Percentiles rank a stretch among this genome's conserved stretches.
Conservation (phyloP, 371 early-diverging fungal species). For the Mucor indicus region DNA sequence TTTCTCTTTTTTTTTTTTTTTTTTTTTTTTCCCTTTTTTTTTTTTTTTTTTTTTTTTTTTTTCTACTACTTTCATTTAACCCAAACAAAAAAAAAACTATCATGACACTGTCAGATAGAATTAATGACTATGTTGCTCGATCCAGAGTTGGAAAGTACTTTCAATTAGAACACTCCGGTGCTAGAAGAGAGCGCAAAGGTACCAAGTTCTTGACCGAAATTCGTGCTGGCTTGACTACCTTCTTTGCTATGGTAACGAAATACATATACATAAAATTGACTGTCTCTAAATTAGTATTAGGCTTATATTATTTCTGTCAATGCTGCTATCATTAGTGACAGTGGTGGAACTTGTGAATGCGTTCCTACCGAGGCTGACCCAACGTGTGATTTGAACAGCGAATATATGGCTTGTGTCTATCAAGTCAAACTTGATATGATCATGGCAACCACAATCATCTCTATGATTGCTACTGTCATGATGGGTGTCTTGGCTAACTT, state of each 20-base stretch:
- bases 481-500: conserved; percentile 74
- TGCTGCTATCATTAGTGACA: conserved; percentile 69
- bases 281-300: conserved; percentile 2
- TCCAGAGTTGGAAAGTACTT: conserved; percentile 60
- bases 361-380: conserved; percentile 39
- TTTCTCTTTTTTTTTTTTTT: too few relatives aligned
- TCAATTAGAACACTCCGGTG: conserved; percentile 62
- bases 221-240: conserved; percentile 62
- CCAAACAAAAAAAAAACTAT: too few relatives aligned
- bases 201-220: conserved; percentile 67
- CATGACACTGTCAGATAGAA: conserved; percentile 31
- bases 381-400: conserved; percentile 41
- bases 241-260: conserved; percentile 40
- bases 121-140: conserved; percentile 53
- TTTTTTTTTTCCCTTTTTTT: too few relatives aligned
- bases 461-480: conserved; percentile 61
- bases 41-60: too few relatives aligned
- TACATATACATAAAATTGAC: too few relatives aligned
- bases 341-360: conserved; percentile 76
- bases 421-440: conserved; percentile 66
- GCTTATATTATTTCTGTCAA: conserved; percentile 56
- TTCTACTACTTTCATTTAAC: too few relatives aligned
- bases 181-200: conserved; percentile 48
- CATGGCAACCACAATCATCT: conserved; percentile 67
- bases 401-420: conserved; percentile 61